These are phyloP conservation scores for Fusarium camptoceras DNA, from an alignment of 2,329 filamentous ascomycete genomes.

Conservation along the genomic window DNA sequence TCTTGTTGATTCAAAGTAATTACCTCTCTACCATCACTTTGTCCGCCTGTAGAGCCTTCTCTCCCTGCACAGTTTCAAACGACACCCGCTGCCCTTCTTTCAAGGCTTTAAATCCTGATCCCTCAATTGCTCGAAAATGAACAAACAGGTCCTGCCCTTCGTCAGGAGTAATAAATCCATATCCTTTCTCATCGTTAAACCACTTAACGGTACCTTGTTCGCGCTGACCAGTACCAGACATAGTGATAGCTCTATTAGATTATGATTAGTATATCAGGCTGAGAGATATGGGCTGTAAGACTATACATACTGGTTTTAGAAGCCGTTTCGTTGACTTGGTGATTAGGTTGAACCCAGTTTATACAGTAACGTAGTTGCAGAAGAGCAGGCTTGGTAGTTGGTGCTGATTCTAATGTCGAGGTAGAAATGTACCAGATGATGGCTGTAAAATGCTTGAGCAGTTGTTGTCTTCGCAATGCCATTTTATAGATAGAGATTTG, in stretches of 20 bases:
- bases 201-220: neutral
- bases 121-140: neutral
- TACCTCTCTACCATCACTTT: neutral
- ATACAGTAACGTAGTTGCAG: rapidly evolving
- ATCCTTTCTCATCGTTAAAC: neutral
- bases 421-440: neutral
- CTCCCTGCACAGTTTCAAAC: neutral
- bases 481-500: neutral
- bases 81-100: neutral
- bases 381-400: neutral
- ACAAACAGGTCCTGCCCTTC: neutral
- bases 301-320: neutral
- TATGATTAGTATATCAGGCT: neutral
- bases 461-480: neutral
- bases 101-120: neutral
- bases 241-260: neutral
- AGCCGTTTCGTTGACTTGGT: rapidly evolving
- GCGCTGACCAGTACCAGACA: neutral
- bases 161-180: neutral
- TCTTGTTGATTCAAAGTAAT: neutral
- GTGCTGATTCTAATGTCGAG: neutral
- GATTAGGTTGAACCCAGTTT: neutral
- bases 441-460: neutral
- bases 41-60: rapidly evolving
- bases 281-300: neutral